Evolutionary conservation across 208 protist species (phyloP), one percentile per base, ranked within the genome.

Genomic region (Acanthamoeba healyi): DNA sequence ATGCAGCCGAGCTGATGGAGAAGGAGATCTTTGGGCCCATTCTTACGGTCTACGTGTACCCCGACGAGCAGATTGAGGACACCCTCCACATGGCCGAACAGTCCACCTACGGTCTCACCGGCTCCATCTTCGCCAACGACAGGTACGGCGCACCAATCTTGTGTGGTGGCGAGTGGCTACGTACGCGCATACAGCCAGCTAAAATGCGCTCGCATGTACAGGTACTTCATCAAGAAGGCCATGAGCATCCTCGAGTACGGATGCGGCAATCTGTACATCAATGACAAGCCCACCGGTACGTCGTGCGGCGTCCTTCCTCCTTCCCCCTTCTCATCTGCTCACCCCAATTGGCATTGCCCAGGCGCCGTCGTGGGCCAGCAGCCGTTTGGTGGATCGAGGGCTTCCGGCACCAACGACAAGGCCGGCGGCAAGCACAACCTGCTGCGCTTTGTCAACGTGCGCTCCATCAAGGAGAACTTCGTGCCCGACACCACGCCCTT

Each of bases 1-100:
- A 26, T 34, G 24, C 92, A 89, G 46, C 14, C 5, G 17, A 7
- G 32, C 61, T 92, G 15, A 70, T 99, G 97, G 93, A 92, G 12
- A 98, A 99, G 94, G 99, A 99, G 97, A 99, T 99, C 90, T 99
- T 99, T 94, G 99, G 99, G 65, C 99, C 99, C 54, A 98, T 99
- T 36, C 94, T 99, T 32, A 99, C 99, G 3, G 96, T 99, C 38
- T 99, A 98, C 94, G 98, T 99, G 40, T 99, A 99, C 96, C 97
- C 98, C 44, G 98, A 99, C 97, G 96, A 98, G 24, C 95, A 97
- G 49, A 98, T 94, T 94, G 98, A 98, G 96, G 95, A 98, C 74
- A 98, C 98, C 49, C 95, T 97, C 29, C 7, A 94, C 40, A 94
- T 99, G 5, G 96, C 97, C 36, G 98, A 99, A 95, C 98, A 98